These are phyloP conservation scores for Carallia pectinifolia DNA, from an alignment of 345 rosid species.

Conservation along the genomic window DNA sequence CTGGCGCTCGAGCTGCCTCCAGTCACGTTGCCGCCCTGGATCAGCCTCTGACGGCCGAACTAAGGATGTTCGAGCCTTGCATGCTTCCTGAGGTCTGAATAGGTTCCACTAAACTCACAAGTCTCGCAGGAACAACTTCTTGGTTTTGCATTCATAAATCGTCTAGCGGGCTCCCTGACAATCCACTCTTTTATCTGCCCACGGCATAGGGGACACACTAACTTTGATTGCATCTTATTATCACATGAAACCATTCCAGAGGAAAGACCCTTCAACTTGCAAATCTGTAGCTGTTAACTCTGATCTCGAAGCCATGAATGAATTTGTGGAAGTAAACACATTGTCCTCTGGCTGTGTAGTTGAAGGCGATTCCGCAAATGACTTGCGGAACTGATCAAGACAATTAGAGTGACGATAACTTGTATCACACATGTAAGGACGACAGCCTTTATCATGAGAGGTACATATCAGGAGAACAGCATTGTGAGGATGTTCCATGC, in stretches of 20 bases:
- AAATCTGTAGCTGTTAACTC: constrained; percentile 34
- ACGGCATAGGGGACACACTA: constrained; percentile 86
- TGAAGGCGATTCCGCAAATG: constrained; percentile 43
- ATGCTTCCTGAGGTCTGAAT: constrained; percentile 86
- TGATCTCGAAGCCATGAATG: constrained; percentile 19
- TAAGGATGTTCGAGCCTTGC: constrained; percentile 75
- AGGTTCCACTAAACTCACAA: constrained; percentile 72
- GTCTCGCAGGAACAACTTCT: constrained; percentile 89
- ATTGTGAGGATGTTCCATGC: constrained; percentile 99
- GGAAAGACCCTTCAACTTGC: constrained; percentile 32
- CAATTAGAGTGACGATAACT: constrained; percentile 97
- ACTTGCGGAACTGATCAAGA: constrained; percentile 83
- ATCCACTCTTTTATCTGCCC: constrained; percentile 84
- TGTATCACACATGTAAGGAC: constrained; percentile 96
- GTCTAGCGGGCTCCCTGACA: constrained; percentile 64
- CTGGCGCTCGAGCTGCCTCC: constrained; percentile 96
- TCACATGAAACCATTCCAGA: constrained; percentile 33
- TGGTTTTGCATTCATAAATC: constrained; percentile 76
- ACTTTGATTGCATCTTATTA: constrained; percentile 39
- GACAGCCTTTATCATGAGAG: constrained; percentile 90
- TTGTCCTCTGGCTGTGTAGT: constrained; percentile 36
- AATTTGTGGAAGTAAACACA: constrained; percentile 18
- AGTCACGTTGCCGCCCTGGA: constrained; percentile 84
- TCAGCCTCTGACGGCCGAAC: constrained; percentile 87
- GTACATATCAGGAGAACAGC: constrained; percentile 89